A percentile compares a stretch with the other conserved stretches of the same genome.
Conservation (phyloP, 208 protist species). For the Leishmania tarentolae region DNA sequence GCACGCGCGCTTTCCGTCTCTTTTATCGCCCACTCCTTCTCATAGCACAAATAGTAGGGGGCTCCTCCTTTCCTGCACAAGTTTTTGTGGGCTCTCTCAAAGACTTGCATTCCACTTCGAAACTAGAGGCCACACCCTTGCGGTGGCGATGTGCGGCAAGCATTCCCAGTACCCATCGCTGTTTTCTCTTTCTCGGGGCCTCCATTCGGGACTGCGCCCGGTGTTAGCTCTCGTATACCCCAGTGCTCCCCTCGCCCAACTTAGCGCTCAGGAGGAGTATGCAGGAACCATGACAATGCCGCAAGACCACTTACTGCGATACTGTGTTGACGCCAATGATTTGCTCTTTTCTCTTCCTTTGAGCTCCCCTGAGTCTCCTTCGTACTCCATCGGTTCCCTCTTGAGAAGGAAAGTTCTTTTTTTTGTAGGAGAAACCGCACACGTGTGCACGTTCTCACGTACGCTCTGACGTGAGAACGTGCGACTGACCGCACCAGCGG, state of each 20-base stretch:
- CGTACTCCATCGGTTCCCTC: not conserved
- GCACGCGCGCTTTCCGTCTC: too few species aligned
- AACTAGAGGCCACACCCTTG: not conserved
- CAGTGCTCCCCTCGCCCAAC: not conserved
- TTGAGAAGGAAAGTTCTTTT: not conserved
- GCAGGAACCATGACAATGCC: not conserved
- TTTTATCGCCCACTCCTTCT: not conserved
- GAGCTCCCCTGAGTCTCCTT: not conserved
- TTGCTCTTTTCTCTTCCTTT: not conserved
- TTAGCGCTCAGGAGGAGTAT: not conserved
- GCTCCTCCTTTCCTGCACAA: too few species aligned
- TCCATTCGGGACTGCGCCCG: not conserved
- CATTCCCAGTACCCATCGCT: not conserved
- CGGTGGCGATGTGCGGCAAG: not conserved
- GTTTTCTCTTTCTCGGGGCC: not conserved
- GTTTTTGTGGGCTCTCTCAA: too few species aligned
- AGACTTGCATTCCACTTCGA: too few species aligned
- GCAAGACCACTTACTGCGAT: not conserved
- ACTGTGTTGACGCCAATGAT: not conserved
- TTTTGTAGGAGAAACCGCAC: not conserved
- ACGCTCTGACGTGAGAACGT: not conserved
- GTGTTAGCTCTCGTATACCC: not conserved
- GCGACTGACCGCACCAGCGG: not conserved
- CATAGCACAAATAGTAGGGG: too few species aligned
- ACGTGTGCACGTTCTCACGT: too few species aligned